Base-by-base conservation (phyloP, 176 grass and related monocot genomes). In the Pharus latifolius region DNA sequence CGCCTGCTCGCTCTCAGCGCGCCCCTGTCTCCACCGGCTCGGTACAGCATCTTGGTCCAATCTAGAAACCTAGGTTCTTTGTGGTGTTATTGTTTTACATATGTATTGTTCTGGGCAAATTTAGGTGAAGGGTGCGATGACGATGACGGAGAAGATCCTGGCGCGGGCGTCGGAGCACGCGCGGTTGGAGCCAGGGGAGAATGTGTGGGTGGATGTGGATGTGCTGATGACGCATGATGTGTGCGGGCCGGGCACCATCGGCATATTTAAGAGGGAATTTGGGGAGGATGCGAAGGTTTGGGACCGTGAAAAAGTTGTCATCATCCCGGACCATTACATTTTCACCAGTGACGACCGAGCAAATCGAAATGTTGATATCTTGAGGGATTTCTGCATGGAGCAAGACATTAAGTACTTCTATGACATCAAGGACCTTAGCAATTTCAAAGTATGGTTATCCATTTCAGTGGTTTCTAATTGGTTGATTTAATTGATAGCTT, bases 171-270 rank as follows among this genome's bases (percentile, higher is more conserved):
- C 95, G 67, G 87, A 90, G 67, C 82, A 72, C 52, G 59, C 87
- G 5, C 75, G 72, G 47, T 78, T 94, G 28, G 90, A 88, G 72
- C 90, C 95, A 31, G 90, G 95, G 42, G 95, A 98, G 70, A 98
- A 98, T 74, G 80, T 98, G 32, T 98, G 95, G 90, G 95, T 94
- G 51, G 79, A 94, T 77, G 82, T 98, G 12, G 95, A 98, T 78
- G 95, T 93, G 62, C 63, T 98, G 50, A 98, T 98, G 95, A 98
- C 95, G 45, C 95, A 98, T 53, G 95, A 98, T 55, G 90, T 94
- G 3, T 83, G 87, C 57, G 87, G 90, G 1, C 90, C 95, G 0
- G 90, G 90, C 26, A 94, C 90, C 10, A 86, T 98, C 19, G 95
- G 90, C 25, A 94, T 98, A 65, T 93, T 98, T 76, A 91, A 93